Evolutionary conservation across 1,139 yeast genomes (phyloP).

Genomic region (Geotrichum histeridarum): DNA sequence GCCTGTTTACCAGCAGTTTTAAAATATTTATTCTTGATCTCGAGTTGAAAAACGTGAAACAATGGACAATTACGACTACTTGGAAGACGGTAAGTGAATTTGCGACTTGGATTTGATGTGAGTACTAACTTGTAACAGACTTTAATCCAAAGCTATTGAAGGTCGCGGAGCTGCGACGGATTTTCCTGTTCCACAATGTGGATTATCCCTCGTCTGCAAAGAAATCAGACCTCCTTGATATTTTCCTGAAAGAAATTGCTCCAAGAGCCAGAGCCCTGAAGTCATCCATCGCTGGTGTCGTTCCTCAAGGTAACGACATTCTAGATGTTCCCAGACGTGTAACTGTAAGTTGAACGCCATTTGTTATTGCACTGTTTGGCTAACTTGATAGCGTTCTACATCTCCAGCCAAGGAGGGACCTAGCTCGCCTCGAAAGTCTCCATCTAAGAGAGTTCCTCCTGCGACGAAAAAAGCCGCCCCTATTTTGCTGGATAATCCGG

Average conservation of each 20-base stretch:
- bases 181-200: conserved; percentile 55
- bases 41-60: background rate
- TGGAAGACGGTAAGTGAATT: conserved; percentile 7
- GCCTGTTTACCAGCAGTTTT: background rate
- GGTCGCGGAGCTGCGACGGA: conserved; percentile 58
- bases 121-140: conserved; percentile 35
- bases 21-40: background rate
- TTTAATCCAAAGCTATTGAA: conserved; percentile 61
- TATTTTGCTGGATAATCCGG: background rate
- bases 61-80: conserved; percentile 14
- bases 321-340: conserved; percentile 33
- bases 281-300: conserved; percentile 22
- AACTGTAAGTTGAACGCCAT: conserved; percentile 1
- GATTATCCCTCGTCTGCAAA: conserved; percentile 55
- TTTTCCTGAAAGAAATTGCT: conserved; percentile 49
- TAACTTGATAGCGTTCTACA: conserved; percentile 24
- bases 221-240: conserved; percentile 53
- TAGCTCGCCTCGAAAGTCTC: conserved; percentile 9
- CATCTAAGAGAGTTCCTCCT: conserved; percentile 13
- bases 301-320: conserved; percentile 33
- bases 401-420: conserved; percentile 22
- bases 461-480: conserved; percentile 14
- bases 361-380: background rate
- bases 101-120: background rate
- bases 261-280: conserved; percentile 35